phyloP scores from a whole-genome alignment of 352 stramenopile genomes.

The Phytophthora fragariae region DNA sequence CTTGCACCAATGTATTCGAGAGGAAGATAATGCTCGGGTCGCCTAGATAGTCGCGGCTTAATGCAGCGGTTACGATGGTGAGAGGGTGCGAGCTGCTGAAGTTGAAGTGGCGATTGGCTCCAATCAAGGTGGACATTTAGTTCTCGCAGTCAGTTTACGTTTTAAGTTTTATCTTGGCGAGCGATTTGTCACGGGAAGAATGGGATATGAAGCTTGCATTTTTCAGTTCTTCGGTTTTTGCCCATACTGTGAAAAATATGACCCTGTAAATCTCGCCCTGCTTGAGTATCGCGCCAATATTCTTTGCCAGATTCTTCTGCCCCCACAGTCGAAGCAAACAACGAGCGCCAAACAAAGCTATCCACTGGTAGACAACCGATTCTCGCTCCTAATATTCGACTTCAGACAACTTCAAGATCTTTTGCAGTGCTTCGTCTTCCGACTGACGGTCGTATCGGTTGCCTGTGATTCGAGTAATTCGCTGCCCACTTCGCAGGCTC shows the following conservation, averaged over 20 bases:
- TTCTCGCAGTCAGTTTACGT: too few relatives aligned
- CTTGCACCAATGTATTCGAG: neutral
- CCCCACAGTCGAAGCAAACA: too few relatives aligned
- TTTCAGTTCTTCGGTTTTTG: too few relatives aligned
- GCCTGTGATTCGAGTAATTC: neutral
- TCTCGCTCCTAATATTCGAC: slow-evolving; percentile 32
- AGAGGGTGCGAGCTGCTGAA: slow-evolving; percentile 17
- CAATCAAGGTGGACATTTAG: too few relatives aligned
- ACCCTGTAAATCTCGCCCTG: too few relatives aligned
- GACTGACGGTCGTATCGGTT: slow-evolving; percentile 11
- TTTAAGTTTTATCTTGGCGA: too few relatives aligned
- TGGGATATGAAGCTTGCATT: too few relatives aligned
- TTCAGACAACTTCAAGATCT: slow-evolving; percentile 36
- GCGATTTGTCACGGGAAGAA: too few relatives aligned
- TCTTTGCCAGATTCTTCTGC: too few relatives aligned
- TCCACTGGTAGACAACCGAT: neutral
- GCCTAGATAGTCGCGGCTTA: slow-evolving; percentile 2
- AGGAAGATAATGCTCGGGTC: neutral
- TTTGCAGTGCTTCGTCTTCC: slow-evolving; percentile 35
- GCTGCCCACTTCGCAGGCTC: slow-evolving; percentile 10
- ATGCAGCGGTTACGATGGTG: slow-evolving; percentile 21
- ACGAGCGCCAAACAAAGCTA: neutral
- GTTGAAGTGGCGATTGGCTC: neutral
- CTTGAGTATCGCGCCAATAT: too few relatives aligned
- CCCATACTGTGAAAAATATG: too few relatives aligned